Evolutionary conservation across 305 asterid genomes (phyloP), one percentile per base, ranked within the genome.

Genomic region (Rubia tinctorum): DNA sequence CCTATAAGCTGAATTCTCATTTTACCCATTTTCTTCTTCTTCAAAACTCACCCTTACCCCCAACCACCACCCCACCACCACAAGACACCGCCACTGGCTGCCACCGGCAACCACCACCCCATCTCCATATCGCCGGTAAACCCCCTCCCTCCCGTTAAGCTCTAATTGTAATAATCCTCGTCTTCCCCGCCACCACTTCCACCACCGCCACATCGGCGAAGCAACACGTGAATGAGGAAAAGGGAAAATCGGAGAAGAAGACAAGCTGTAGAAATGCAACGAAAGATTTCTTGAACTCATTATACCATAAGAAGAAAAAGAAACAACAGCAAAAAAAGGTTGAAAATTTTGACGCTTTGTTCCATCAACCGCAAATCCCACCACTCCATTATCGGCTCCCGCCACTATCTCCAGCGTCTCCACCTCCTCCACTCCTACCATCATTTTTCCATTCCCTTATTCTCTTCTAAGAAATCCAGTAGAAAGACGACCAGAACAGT

Each of bases 241-340:
- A 73, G 56, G 81, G 87, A 69, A 84, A 77, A 80, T 82, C 77
- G 14, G 89, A 83, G 39, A 76, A 84, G 76, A 88, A 87, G 77
- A 83, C 92, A 81, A 81, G 82, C 44, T 88, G 92, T 2, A 77
- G 82, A 61, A 90, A 75, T 78, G 85, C 96, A 5, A 89, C 96
- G 0, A 93, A 91, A 66, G 93, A 85, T 75, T 91, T 93, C 73
- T 65, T 88, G 69, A 87, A 88, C 58, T 91, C 98, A 20, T 86
- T 93, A 8, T 87, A 88, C 81, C 83, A 80, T 60, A 92, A 90
- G 71, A 93, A 86, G 83, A 89, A 89, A 71, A 94, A 87, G 65
- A 88, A 81, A n/a, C 83, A 83, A 39, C 76, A 94, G 76, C 94
- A 87, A 70, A 89, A 78, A 73, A 88, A 95, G 74, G 82, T 83